Evolutionary conservation across 441 rosid species (phyloP), one percentile per base, ranked within the genome.

Genomic region (Capsella rubella): DNA sequence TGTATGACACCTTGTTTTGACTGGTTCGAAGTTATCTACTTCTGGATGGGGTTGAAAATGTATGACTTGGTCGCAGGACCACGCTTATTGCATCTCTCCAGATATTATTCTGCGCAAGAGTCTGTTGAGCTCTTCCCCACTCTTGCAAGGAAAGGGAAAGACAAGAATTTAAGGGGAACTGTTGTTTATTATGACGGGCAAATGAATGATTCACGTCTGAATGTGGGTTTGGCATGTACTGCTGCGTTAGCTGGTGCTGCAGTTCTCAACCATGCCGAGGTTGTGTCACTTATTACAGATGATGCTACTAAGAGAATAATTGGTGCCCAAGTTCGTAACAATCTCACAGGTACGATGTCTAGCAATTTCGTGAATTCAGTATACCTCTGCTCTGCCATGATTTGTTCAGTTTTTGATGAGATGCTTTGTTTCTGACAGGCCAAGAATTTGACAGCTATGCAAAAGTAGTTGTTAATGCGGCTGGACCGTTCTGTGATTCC

Each of bases 1-100:
- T 95, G 99, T 80, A 95, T 95, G 97, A 95, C 99, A 9, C 97
- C 97, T 57, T 95, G 97, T 85, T 95, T 92, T 78, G 84, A 81
- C 78, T 95, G 96, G 99, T 90, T 95, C 72, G 99, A 95, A 81
- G 97, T 84, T 1, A 82, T 90, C 37, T 95, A 95, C 86, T 95
- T 60, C 82, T 92, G 99, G 99, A 64, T 84, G 69, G 99, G 97
- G 54, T 83, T 95, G 92, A 95, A 95, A 80, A 76, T 92, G 91
- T 95, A 95, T n/a, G 97, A 95, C 86, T 73, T 95, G 85, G 97
- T 95, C 12, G 96, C 99, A 18, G 97, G 97, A 84, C 71, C 75
- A 56, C 94, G 84, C 32, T 83, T 95, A 54, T 70, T 95, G 74
- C 99, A 95, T 76, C 68, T 95, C n/a, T 95, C 97, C 21, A 82